phyloP scores from a whole-genome alignment of 2,329 filamentous ascomycete species.

The Ceratocystis cacaofunesta region DNA sequence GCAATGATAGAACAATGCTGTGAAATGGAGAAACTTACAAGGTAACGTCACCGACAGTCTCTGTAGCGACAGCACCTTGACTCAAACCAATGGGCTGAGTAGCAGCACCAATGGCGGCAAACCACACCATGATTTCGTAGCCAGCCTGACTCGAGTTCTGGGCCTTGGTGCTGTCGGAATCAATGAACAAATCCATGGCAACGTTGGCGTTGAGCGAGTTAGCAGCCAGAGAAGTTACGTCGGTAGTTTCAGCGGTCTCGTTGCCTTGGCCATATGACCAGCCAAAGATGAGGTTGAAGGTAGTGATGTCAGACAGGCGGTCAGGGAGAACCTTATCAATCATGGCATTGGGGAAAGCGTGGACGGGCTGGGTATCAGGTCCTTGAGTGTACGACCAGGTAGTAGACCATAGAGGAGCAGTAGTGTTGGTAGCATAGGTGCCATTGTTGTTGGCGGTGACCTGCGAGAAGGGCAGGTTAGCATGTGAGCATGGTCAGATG shows the following conservation, averaged over 20 bases:
- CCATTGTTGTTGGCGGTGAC: constrained; percentile 36
- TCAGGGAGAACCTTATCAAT: constrained; percentile 33
- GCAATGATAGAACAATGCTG: not conserved
- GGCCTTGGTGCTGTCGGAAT: constrained; percentile 29
- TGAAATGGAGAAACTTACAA: constrained; percentile 26
- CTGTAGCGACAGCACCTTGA: constrained; percentile 23
- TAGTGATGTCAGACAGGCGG: constrained; percentile 26
- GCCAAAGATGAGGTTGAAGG: constrained; percentile 31
- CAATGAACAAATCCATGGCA: constrained; percentile 44
- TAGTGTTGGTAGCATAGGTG: constrained; percentile 32
- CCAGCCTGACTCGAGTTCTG: constrained; percentile 28
- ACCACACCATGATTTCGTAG: constrained; percentile 45
- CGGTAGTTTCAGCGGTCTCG: constrained; percentile 24
- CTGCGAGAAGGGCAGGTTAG: constrained; percentile 22
- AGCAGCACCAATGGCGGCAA: constrained; percentile 32
- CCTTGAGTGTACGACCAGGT: constrained; percentile 38
- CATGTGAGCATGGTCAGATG: not conserved
- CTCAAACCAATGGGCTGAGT: constrained; percentile 34
- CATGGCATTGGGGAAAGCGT: constrained; percentile 40
- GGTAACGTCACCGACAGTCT: constrained; percentile 27
- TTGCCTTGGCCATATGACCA: constrained; percentile 39
- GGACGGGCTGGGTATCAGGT: constrained; percentile 31
- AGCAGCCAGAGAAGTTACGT: constrained; percentile 23
- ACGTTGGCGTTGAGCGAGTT: constrained; percentile 38
- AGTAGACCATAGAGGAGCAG: constrained; percentile 36